Percentiles rank a stretch among this genome's conserved stretches.
These are phyloP conservation scores for Aspergillus homomorphus DNA, from an alignment of 495 filamentous ascomycete genomes.

Conservation along the genomic window DNA sequence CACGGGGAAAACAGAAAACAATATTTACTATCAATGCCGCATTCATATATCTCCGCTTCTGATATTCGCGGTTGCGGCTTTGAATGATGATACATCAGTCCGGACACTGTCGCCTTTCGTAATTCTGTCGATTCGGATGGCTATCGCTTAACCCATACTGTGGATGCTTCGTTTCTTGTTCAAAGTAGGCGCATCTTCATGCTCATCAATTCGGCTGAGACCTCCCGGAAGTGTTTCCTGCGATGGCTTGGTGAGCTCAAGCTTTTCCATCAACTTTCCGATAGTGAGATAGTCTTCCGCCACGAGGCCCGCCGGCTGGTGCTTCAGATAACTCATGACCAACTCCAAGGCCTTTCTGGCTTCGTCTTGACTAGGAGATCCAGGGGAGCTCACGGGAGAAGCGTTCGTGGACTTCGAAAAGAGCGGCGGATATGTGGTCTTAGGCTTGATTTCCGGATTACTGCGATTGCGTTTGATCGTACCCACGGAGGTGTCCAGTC, in stretches of 20 bases:
- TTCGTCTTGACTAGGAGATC: constrained; percentile 86
- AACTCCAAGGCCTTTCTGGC: constrained; percentile 81
- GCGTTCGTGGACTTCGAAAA: constrained; percentile 36
- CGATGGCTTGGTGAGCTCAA: constrained; percentile 64
- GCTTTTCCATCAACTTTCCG: constrained; percentile 80
- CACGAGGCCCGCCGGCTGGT: constrained; percentile 63
- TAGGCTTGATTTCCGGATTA: constrained; percentile 44
- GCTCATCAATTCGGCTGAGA: constrained; percentile 61
- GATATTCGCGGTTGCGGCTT: background rate
- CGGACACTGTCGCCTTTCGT: background rate
- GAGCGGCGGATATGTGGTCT: constrained; percentile 48
- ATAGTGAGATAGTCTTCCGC: constrained; percentile 82
- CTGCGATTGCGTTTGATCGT: constrained; percentile 45
- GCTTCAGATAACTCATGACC: constrained; percentile 79
- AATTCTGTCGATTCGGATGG: background rate
- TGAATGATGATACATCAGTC: background rate
- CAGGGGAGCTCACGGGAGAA: constrained; percentile 39
- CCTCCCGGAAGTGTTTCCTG: constrained; percentile 61
- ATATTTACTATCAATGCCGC: background rate
- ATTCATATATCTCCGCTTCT: background rate
- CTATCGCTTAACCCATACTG: constrained; percentile 30
- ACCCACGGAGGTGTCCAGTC: constrained; percentile 25
- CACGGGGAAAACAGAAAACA: constrained; percentile 13
- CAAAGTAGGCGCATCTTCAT: constrained; percentile 37
- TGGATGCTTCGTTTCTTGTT: constrained; percentile 56